phyloP scores from a whole-genome alignment of 495 filamentous ascomycete species.

The Physcia stellaris region DNA sequence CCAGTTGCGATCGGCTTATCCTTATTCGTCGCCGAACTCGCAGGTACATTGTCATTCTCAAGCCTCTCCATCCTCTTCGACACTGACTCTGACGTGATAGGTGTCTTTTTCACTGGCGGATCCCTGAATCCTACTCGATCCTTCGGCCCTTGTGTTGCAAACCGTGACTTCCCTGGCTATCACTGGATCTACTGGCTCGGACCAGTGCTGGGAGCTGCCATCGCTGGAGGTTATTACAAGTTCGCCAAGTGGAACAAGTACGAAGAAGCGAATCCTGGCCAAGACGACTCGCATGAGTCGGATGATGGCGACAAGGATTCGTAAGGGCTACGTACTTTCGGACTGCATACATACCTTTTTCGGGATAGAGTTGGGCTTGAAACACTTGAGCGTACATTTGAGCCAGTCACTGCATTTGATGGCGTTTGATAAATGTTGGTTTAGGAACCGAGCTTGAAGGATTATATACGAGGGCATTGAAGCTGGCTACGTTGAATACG shows the following conservation, averaged over 20 bases:
- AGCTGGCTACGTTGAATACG: no score
- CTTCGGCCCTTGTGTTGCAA: conserved; percentile 58
- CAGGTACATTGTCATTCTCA: conserved; percentile 27
- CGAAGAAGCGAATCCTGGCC: conserved; percentile 64
- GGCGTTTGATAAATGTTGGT: no score
- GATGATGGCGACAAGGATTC: neutral
- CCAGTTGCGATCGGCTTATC: conserved; percentile 65
- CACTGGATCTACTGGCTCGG: conserved; percentile 53
- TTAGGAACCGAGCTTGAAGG: no score
- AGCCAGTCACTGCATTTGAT: no score
- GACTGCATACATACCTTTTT: no score
- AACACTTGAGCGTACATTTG: no score
- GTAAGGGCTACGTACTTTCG: no score
- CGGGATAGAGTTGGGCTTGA: no score
- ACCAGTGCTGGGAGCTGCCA: conserved; percentile 47
- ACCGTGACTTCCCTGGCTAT: conserved; percentile 47
- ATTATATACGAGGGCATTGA: no score
- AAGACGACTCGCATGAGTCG: conserved; percentile 34
- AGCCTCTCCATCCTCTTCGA: neutral
- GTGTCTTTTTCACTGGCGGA: conserved; percentile 59
- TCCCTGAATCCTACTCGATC: conserved; percentile 61
- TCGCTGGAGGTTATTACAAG: conserved; percentile 56
- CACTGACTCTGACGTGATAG: conserved; percentile 18
- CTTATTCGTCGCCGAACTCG: conserved; percentile 56
- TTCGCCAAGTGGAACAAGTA: conserved; percentile 57